Evolutionary conservation across 78 protist species (phyloP).

Genomic region (Dictyostelium capitatum): DNA sequence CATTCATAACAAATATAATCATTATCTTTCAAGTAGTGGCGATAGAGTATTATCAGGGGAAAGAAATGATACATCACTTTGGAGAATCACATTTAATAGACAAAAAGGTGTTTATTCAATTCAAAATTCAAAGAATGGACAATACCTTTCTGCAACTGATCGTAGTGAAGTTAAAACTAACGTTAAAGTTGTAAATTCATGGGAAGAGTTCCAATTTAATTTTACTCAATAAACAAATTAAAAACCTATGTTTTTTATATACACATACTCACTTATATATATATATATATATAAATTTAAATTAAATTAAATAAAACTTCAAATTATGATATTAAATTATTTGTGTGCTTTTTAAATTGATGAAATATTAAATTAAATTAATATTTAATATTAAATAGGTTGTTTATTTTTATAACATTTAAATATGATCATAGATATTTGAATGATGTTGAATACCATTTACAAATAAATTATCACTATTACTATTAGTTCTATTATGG

Average conservation of each 20-base stretch:
- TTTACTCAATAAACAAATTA: neutral
- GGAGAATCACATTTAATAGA: neutral
- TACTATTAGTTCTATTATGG: neutral
- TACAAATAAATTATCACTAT: no score
- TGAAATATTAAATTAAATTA: no score
- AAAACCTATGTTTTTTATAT: no score
- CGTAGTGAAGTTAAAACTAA: neutral
- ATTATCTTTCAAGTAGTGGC: neutral
- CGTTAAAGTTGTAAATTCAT: neutral
- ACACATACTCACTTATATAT: no score
- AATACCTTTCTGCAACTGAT: neutral
- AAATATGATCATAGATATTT: no score
- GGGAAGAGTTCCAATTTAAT: slow-evolving; percentile 7
- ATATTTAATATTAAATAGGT: no score
- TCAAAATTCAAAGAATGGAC: neutral
- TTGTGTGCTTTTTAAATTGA: no score
- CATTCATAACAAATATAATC: neutral
- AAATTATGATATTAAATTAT: no score
- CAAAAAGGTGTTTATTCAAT: neutral
- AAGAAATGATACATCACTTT: neutral
- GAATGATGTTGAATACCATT: no score
- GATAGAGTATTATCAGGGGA: neutral
- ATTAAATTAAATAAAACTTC: no score
- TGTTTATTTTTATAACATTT: no score
- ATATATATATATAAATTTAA: no score